Conservation (phyloP, 2,329 filamentous ascomycete species). For the Botrytis byssoidea region DNA sequence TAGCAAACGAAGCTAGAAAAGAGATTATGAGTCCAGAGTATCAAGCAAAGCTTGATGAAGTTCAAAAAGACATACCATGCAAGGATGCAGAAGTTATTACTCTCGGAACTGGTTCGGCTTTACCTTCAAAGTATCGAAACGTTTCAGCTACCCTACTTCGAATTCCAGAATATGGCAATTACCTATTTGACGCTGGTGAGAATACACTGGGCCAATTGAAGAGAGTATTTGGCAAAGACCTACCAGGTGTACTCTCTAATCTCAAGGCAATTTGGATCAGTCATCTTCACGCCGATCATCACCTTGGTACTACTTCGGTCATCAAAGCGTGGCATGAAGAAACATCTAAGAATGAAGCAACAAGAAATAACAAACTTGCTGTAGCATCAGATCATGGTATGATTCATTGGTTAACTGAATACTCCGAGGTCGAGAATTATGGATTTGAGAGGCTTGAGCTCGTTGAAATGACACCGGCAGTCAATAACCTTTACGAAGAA, state of each 20-base stretch:
- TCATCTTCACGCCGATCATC: slow-evolving; percentile 94
- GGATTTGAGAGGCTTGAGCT: slow-evolving; percentile 55
- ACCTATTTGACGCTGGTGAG: slow-evolving; percentile 89
- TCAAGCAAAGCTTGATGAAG: slow-evolving; percentile 48
- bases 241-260: slow-evolving; percentile 71
- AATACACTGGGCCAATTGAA: slow-evolving; percentile 85
- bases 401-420: slow-evolving; percentile 75
- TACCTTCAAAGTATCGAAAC: slow-evolving; percentile 92
- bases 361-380: slow-evolving; percentile 49
- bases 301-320: slow-evolving; percentile 79
- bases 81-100: slow-evolving; percentile 79
- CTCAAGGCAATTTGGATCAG: slow-evolving; percentile 87
- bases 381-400: slow-evolving; percentile 71
- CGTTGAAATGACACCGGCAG: slow-evolving; percentile 26
- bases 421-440: slow-evolving; percentile 73
- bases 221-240: slow-evolving; percentile 67
- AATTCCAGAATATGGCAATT: slow-evolving; percentile 81
- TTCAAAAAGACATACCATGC: slow-evolving; percentile 65
- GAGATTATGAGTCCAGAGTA: slow-evolving; percentile 47
- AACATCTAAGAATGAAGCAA: slow-evolving; percentile 42
- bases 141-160: slow-evolving; percentile 85
- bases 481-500: slow-evolving; percentile 33
- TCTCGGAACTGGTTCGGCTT: slow-evolving; percentile 85
- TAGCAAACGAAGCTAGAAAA: slow-evolving; percentile 51
- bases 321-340: slow-evolving; percentile 75